Conservation (phyloP, 2,329 filamentous ascomycete species). For the Cladophialophora bantiana region DNA sequence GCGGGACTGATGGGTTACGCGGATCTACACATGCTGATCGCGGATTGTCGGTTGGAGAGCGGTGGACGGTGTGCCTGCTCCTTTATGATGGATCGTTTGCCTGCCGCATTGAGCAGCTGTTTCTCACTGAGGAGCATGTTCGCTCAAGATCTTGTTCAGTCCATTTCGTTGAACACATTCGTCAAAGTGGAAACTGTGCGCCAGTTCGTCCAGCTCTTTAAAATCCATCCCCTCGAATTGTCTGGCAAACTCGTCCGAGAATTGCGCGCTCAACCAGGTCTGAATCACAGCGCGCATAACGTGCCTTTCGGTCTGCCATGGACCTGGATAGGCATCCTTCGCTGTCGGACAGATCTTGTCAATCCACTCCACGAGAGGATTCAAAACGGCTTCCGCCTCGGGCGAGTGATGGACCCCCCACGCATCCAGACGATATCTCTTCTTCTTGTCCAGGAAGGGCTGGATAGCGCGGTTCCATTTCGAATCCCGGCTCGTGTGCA, state of each 20-base stretch:
- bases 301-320: conserved; percentile 60
- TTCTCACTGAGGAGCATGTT: conserved; percentile 47
- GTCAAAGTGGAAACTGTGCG: conserved; percentile 61
- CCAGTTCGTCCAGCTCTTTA: conserved; percentile 62
- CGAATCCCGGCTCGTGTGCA: conserved; percentile 55
- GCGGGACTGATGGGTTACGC: not conserved
- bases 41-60: not conserved
- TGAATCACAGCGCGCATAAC: conserved; percentile 55
- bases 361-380: conserved; percentile 55
- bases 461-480: conserved; percentile 59
- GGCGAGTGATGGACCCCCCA: conserved; percentile 57
- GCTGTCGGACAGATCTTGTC: conserved; percentile 54
- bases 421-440: conserved; percentile 60
- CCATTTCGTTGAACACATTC: conserved; percentile 60
- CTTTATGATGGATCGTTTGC: not conserved
- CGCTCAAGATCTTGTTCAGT: conserved; percentile 59
- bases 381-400: conserved; percentile 54
- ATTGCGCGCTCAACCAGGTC: conserved; percentile 58
- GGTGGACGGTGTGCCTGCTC: not conserved
- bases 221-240: conserved; percentile 60
- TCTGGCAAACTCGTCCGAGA: conserved; percentile 62
- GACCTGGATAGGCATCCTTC: conserved; percentile 53
- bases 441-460: conserved; percentile 65
- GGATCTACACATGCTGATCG: not conserved
- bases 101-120: not conserved